Base-by-base conservation (phyloP, 768 basidiomycete species). In the Suillus occidentalis region DNA sequence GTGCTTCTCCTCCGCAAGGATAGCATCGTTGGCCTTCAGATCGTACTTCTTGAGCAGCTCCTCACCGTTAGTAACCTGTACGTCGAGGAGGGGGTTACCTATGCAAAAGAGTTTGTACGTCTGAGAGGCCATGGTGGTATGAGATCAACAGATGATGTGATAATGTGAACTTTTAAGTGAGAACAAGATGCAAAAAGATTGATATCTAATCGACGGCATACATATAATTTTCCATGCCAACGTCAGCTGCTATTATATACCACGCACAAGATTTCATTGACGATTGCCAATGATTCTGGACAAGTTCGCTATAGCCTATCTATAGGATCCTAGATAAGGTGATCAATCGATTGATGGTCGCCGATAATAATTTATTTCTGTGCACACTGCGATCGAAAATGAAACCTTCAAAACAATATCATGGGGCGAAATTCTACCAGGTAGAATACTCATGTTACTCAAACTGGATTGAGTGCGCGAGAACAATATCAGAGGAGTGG, bases 71-170 rank as follows among this genome's bases (percentile, higher is more conserved):
- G 81, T 87, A 73, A 97, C 94, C 80, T 97, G 95, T 81, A 99
- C 91, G 77, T 99, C 96, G 60, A 99, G 90, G 74, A 99, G 84
- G 71, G 97, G 97, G 79, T 98, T 98, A 50, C 97, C 97, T 80
- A 99, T 81, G 81, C 89, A 93, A 80, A 98, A 94, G 55, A 98
- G 79, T 52, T 83, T 75, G 81, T 87, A 90, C 28, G 83, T 77
- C 31, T 78, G 74, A 20, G 80, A 58, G 57, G 87, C 75, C 82
- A 84, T 82, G 66, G 53, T 71, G 61, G 40, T 52, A 60, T 42
- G 25, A 63, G 63, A 68, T 34, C 37, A 59, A 55, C 12, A 13
- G 31, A 65, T 55, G 64, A 66, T 65, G 62, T 59, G 31, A 31
- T 31, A 31, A 31, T 36, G 8, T 36, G 49, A 64, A 61, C 25